A percentile compares a stretch with the other conserved stretches of the same genome.
These are phyloP conservation scores for Acrasis kona DNA, from an alignment of 78 protist species.

Conservation along the genomic window DNA sequence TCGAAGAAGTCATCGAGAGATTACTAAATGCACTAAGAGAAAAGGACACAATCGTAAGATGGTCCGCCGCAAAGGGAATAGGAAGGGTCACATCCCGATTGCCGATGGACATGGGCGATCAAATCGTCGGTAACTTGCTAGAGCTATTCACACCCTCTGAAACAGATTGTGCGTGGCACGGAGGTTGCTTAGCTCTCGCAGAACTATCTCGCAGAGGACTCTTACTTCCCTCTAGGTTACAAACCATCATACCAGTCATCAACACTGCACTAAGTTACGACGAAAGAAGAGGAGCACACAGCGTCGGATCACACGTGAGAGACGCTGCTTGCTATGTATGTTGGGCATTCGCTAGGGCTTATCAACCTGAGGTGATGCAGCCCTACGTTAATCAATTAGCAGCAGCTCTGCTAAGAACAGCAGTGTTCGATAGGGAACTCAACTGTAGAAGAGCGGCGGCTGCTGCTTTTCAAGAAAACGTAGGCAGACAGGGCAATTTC, in stretches of 20 bases:
- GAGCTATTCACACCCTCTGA: conserved; percentile 9
- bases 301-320: conserved; percentile 90
- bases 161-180: conserved; percentile 71
- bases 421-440: conserved; percentile 74
- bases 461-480: conserved; percentile 94
- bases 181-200: conserved; percentile 87
- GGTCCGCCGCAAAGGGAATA: conserved; percentile 86
- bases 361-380: conserved; percentile 38
- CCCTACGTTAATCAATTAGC: conserved; percentile 3
- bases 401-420: conserved; percentile 16
- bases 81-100: conserved; percentile 73
- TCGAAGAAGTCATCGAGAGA: background rate
- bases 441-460: conserved; percentile 93
- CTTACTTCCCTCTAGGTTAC: conserved; percentile 68
- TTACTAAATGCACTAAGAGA: background rate
- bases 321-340: conserved; percentile 93
- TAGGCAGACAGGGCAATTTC: conserved; percentile 84
- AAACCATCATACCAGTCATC: conserved; percentile 25
- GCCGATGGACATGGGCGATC: conserved; percentile 70
- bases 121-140: conserved; percentile 50
- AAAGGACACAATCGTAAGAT: conserved; percentile 54
- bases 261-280: conserved; percentile 54
- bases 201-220: conserved; percentile 85
- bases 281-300: conserved; percentile 40
- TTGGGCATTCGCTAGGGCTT: conserved; percentile 96